phyloP scores from a whole-genome alignment of 768 basidiomycete species.

The Pleurotus citrinopileatus region DNA sequence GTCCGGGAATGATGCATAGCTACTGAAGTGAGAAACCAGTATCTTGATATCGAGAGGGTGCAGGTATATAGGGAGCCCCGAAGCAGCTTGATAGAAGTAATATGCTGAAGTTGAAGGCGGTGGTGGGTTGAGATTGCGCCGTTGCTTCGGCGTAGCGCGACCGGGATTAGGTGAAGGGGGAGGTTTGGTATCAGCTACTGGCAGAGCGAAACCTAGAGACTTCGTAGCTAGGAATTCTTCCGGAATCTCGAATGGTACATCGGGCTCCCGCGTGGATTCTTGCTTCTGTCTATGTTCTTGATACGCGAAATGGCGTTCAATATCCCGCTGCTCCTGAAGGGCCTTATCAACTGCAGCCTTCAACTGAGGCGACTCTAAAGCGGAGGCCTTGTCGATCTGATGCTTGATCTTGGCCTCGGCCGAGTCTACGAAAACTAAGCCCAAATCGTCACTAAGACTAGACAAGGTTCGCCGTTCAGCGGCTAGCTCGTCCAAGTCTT shows the following conservation, averaged over 20 bases:
- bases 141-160: conserved; percentile 52
- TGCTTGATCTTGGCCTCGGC: conserved; percentile 74
- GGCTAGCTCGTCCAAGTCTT: conserved; percentile 70
- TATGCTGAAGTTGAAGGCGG: conserved; percentile 88
- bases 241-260: conserved; percentile 39
- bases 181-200: conserved; percentile 12
- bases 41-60: conserved; percentile 96
- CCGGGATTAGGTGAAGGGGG: conserved; percentile 14
- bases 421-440: conserved; percentile 74
- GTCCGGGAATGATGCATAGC: conserved; percentile 83
- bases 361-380: conserved; percentile 69
- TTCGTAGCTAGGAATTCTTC: conserved; percentile 56
- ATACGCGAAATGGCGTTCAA: conserved; percentile 40
- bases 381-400: conserved; percentile 77
- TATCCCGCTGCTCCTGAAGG: conserved; percentile 51
- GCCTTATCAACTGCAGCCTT: conserved; percentile 63
- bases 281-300: conserved; percentile 26
- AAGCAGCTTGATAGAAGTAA: conserved; percentile 93
- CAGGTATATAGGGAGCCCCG: conserved; percentile 88
- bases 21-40: conserved; percentile 77
- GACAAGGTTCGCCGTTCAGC: conserved; percentile 64
- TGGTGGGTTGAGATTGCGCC: conserved; percentile 81
- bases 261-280: conserved; percentile 18
- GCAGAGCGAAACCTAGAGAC: conserved; percentile 16
- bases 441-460: conserved; percentile 73